Base-by-base conservation (phyloP, 805 yeast genomes). In the Sugiyamaella valdiviana region DNA sequence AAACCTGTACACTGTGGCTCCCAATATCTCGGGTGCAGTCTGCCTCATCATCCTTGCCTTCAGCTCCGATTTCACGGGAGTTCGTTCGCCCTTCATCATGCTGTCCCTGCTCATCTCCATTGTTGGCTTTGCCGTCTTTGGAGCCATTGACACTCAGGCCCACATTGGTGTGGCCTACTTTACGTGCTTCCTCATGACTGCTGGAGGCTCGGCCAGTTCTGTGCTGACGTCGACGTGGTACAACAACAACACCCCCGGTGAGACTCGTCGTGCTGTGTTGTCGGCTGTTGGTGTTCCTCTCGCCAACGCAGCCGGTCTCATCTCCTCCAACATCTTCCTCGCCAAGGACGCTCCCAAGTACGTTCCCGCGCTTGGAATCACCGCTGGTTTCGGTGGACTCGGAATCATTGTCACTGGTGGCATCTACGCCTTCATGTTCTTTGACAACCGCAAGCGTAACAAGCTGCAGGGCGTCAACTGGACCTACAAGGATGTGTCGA, bases 1-100 rank as follows among this genome's bases (percentile, higher is more conserved):
- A 10, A 82, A 85, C 62, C 74, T 80, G 51, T 83, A 79, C 66
- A 81, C 78, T 12, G 76, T 75, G 39, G 78, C 78, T 16, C 78
- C 79, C 20, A 74, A 73, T 54, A 58, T 70, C 20, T 69, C 71
- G 65, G 78, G 78, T 35, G 78, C 79, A 2, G 59, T 71, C 16
- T 63, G 71, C 4, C 62, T 74, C 38, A 51, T 75, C 7, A 51
- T 66, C 5, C 57, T 73, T 17, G 68, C 72, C 6, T 70, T 71
- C 46, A 48, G 59, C 32, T 75, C 79, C 5, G 79, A 75, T 57
- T 64, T 58, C 44, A 48, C 65, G 20, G 61, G 63, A 23, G 51
- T 71, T 6, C 63, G 79, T 55, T 71, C 75, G 5, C 52, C 57
- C 2, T 73, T 68, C 50, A 62, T 73, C 46, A 61, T 70, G 35